These are phyloP conservation scores for Cryptosporidium meleagridis DNA, from an alignment of 169 alveolate species.

Conservation along the genomic window DNA sequence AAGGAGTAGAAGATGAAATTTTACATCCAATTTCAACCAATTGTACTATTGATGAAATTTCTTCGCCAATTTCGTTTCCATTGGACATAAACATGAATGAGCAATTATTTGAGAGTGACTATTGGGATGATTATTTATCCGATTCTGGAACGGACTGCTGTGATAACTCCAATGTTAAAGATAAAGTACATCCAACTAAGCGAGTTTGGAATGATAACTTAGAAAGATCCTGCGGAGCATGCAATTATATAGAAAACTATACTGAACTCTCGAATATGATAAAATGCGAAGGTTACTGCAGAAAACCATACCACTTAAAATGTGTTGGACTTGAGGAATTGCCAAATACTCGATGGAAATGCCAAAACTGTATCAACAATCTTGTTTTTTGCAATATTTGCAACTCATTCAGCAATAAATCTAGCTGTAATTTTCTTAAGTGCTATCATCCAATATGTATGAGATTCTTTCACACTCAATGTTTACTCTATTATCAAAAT, in stretches of 20 bases:
- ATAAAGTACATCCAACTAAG: neutral
- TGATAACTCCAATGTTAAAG: neutral
- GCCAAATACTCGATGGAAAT: conserved; percentile 49
- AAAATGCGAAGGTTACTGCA: conserved; percentile 48
- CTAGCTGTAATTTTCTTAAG: neutral
- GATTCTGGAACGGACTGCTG: conserved; percentile 23
- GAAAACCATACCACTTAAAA: conserved; percentile 55
- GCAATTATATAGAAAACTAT: conserved; percentile 20
- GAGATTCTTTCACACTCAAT: conserved; percentile 71
- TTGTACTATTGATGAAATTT: conserved; percentile 12
- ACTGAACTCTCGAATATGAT: conserved; percentile 50
- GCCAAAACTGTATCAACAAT: conserved; percentile 3
- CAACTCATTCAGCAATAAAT: conserved; percentile 1
- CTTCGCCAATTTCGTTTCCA: neutral
- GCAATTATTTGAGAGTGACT: conserved; percentile 36
- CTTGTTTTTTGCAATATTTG: conserved; percentile 49
- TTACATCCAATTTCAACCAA: conserved; percentile 14
- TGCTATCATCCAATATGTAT: conserved; percentile 78
- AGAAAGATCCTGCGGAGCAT: conserved; percentile 53
- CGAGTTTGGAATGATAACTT: conserved; percentile 66
- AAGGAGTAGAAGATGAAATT: conserved; percentile 28
- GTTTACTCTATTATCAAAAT: conserved; percentile 33
- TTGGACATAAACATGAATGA: neutral
- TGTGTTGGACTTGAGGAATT: conserved; percentile 2
- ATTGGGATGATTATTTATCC: conserved; percentile 61